These are phyloP conservation scores for Trichoderma aggressivum DNA, from an alignment of 2,329 filamentous ascomycete species.

Conservation along the genomic window DNA sequence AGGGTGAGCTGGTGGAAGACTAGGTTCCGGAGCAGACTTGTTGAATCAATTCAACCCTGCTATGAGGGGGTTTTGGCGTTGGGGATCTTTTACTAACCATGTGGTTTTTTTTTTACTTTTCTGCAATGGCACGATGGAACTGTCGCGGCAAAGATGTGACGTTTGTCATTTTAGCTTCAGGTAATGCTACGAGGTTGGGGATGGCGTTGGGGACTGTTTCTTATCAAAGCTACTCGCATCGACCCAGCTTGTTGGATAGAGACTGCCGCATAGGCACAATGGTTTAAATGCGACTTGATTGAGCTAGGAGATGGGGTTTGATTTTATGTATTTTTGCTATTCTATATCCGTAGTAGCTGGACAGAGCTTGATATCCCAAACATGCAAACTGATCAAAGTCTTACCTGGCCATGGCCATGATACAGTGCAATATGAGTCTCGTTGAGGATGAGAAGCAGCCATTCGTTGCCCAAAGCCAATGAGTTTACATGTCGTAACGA, in stretches of 20 bases:
- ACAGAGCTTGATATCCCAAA: conserved; percentile 8
- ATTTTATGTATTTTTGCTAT: background rate
- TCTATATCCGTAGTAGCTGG: background rate
- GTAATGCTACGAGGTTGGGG: conserved; percentile 2
- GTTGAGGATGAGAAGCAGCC: background rate
- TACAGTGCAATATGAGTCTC: background rate
- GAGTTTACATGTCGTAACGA: too few species aligned
- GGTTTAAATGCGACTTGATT: background rate
- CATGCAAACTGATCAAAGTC: background rate
- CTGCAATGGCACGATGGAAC: background rate
- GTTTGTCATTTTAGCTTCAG: background rate
- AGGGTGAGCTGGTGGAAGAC: conserved; percentile 45
- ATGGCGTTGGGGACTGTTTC: conserved; percentile 6
- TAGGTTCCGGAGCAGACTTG: conserved; percentile 15
- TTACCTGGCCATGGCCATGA: background rate
- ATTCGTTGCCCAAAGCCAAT: too few species aligned
- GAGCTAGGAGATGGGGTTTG: background rate
- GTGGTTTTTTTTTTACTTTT: background rate
- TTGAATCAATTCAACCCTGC: background rate
- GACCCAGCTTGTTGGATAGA: conserved; percentile 13
- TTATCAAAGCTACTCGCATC: conserved; percentile 4
- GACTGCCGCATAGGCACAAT: conserved; percentile 17
- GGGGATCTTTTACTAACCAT: background rate
- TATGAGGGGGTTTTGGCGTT: conserved; percentile 2
- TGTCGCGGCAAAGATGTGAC: background rate